A percentile compares a stretch with the other conserved stretches of the same genome.
These are phyloP conservation scores for Pezicula rhizophila DNA, from an alignment of 2,329 filamentous ascomycete species.

Conservation along the genomic window DNA sequence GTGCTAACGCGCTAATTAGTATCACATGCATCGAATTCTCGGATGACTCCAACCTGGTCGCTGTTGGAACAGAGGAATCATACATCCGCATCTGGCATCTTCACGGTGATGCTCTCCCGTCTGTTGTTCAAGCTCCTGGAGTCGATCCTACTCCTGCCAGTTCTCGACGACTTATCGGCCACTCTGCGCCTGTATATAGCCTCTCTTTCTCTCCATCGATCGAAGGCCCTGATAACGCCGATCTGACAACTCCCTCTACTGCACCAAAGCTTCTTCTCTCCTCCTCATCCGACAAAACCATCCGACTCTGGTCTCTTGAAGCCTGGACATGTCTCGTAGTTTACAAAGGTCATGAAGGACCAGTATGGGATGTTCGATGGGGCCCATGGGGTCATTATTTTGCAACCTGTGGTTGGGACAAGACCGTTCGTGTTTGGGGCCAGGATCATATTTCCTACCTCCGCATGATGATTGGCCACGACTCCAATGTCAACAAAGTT, in stretches of 20 bases:
- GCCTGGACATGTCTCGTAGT: conserved; percentile 88
- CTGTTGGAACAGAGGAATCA: conserved; percentile 84
- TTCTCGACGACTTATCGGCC: conserved; percentile 76
- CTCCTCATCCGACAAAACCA: conserved; percentile 77
- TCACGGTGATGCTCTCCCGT: conserved; percentile 74
- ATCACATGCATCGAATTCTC: conserved; percentile 95
- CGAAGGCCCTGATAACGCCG: conserved; percentile 18
- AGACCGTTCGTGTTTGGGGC: conserved; percentile 83
- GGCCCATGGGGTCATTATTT: conserved; percentile 96
- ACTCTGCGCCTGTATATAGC: conserved; percentile 82
- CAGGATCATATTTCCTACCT: conserved; percentile 88
- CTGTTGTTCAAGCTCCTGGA: conserved; percentile 55
- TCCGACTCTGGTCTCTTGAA: conserved; percentile 90
- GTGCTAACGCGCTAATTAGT: conserved; percentile 37
- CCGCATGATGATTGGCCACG: conserved; percentile 85
- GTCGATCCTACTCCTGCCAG: conserved; percentile 59
- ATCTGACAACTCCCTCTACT: conserved; percentile 34
- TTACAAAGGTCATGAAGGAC: conserved; percentile 88
- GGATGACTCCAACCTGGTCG: conserved; percentile 79
- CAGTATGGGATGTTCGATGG: conserved; percentile 84
- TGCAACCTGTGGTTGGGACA: conserved; percentile 78
- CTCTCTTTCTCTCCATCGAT: conserved; percentile 68
- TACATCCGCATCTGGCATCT: conserved; percentile 94
- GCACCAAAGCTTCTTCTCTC: conserved; percentile 76
- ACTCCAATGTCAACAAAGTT: conserved; percentile 86